Percentiles rank a stretch among this genome's conserved stretches.
Conservation (phyloP, 164 flowering plant genomes). For the Magnolia changhungtana region DNA sequence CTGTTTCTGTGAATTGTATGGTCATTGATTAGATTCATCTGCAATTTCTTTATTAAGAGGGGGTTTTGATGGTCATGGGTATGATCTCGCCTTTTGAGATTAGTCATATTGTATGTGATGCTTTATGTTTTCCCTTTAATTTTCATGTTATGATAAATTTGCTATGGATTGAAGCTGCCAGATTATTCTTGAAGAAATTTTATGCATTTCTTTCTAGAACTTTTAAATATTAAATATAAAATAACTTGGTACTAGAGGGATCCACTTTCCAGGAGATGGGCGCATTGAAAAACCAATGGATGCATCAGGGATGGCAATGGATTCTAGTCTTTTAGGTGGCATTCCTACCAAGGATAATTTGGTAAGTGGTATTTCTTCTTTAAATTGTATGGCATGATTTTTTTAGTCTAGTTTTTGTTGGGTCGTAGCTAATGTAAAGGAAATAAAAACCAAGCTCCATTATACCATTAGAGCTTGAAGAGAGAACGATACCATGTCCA, state of each 20-base stretch:
- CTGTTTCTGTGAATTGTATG: neutral
- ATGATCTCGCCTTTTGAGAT: too few relatives aligned
- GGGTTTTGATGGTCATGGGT: too few relatives aligned
- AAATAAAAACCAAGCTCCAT: neutral
- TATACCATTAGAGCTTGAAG: neutral
- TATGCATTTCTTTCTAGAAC: neutral
- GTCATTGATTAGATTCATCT: neutral
- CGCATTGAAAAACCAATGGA: neutral
- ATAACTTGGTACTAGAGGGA: neutral
- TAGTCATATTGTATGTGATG: neutral
- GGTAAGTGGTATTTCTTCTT: neutral
- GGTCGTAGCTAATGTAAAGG: neutral
- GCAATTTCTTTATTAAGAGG: neutral
- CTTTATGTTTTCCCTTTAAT: neutral
- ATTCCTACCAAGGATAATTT: conserved; percentile 2
- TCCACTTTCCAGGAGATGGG: conserved; percentile 7
- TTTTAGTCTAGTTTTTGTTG: neutral
- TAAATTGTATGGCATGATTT: neutral
- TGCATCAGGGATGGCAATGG: neutral
- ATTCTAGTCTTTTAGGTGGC: neutral
- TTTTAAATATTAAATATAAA: too few relatives aligned
- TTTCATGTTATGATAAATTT: neutral
- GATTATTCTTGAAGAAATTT: neutral
- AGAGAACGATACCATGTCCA: neutral
- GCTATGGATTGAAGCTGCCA: neutral